Evolutionary conservation across 805 yeast genomes (phyloP), one percentile per base, ranked within the genome.

Genomic region (Barnettozyma wickerhamii): DNA sequence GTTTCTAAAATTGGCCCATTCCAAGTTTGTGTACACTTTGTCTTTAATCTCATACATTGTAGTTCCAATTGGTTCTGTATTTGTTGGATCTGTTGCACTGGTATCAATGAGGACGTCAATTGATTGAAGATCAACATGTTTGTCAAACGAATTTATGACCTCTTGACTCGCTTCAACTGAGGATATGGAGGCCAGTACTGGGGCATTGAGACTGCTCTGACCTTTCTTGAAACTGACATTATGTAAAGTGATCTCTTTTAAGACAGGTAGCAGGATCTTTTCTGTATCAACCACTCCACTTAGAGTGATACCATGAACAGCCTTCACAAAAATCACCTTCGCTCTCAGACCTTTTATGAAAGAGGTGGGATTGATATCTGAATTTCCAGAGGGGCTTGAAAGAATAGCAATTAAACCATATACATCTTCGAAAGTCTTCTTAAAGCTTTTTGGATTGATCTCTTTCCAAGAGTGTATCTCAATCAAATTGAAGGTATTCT

Each of bases 1-100:
- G 24, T 39, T 39, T 33, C 46, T 39, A 4, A 43, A 36, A 15
- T 43, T 43, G 4, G 32, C 43, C 46, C 43, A 43, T 6, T 39
- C 19, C n/a, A 43, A 27, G 4, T 19, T 20, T 13, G 36, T 19
- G 19, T 36, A 28, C 3, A 24, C 13, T 14, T 10, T 10, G 1
- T 34, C 17, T 15, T 33, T 19, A 4, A 42, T 9, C 18, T 37
- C 28, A n/a, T 42, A 42, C 3, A 14, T 29, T 4, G 12, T 14
- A 19, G 23, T 20, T 10, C 45, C 45, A 19, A 41, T 30, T 10
- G 40, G 37, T 6, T 38, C 37, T 19, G 21, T 27, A 30, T 27
- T 19, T 4, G 23, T 39, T 3, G 20, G 27, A 6, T 18, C 17
- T 14, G 14, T 12, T 14, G 18, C 15, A 19, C 14, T 4, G n/a